phyloP scores from a whole-genome alignment of 345 rosid species.

The Acer campestre region DNA sequence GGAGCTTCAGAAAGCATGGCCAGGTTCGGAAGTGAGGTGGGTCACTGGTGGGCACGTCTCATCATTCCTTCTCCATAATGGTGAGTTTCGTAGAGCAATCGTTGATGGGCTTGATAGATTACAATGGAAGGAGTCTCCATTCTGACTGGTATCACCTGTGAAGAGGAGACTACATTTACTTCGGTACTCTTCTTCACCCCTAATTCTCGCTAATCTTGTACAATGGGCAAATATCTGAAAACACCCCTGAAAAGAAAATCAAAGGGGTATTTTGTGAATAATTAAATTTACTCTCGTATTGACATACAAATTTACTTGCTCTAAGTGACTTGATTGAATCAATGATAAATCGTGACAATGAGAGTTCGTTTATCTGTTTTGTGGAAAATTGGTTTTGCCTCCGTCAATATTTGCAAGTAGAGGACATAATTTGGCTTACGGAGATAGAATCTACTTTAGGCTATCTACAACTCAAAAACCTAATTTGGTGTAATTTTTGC shows the following conservation, averaged over 20 bases:
- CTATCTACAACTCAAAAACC: no score
- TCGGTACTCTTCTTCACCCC: slow-evolving; percentile 14
- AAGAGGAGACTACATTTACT: neutral
- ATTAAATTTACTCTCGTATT: neutral
- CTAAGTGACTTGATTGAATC: neutral
- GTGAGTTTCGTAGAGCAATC: slow-evolving; percentile 82
- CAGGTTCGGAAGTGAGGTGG: slow-evolving; percentile 99
- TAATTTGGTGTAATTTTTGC: no score
- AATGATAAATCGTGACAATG: neutral
- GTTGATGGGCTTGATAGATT: slow-evolving; percentile 76
- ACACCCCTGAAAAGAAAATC: slow-evolving; percentile 10
- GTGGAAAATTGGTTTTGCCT: no score
- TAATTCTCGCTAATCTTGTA: slow-evolving; percentile 22
- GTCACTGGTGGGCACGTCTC: slow-evolving; percentile 97
- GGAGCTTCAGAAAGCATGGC: slow-evolving; percentile 99
- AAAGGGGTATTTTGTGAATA: slow-evolving; percentile 19
- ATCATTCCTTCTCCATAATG: slow-evolving; percentile 79
- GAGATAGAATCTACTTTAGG: no score
- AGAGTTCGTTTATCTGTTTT: neutral
- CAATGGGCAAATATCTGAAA: slow-evolving; percentile 25
- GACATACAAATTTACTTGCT: neutral
- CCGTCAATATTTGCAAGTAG: no score
- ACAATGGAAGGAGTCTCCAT: slow-evolving; percentile 76
- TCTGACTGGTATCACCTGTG: slow-evolving; percentile 29
- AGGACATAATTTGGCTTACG: no score